phyloP scores from a whole-genome alignment of 1,284 basidiomycete species.

The Inonotus obliquus region DNA sequence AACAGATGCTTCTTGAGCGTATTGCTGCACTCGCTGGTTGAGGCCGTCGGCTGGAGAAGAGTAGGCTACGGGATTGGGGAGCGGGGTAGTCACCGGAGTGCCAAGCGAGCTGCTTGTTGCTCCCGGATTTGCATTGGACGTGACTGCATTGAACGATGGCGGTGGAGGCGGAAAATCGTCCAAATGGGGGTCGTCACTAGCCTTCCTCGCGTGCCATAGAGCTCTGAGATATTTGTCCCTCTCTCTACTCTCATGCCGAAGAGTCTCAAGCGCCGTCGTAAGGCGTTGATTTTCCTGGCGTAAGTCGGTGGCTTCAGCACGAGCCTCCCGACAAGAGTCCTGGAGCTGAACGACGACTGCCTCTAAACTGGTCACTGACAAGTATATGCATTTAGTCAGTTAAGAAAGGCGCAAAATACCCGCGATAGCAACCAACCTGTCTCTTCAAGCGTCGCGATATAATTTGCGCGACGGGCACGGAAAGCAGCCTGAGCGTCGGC shows the following conservation, averaged over 20 bases:
- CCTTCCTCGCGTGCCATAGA: constrained; percentile 58
- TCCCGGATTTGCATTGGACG: not conserved
- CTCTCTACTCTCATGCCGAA: constrained; percentile 53
- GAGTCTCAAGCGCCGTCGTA: constrained; percentile 22
- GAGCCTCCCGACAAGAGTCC: constrained; percentile 68
- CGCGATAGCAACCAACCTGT: constrained; percentile 50
- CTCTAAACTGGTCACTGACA: constrained; percentile 70
- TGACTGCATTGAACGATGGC: constrained; percentile 32
- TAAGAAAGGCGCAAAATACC: constrained; percentile 18
- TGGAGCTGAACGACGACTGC: constrained; percentile 76
- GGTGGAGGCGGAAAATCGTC: constrained; percentile 52
- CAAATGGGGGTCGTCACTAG: constrained; percentile 47
- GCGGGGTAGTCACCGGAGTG: constrained; percentile 16
- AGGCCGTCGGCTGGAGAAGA: constrained; percentile 7
- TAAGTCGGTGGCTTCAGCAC: constrained; percentile 51
- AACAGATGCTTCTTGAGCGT: constrained; percentile 13
- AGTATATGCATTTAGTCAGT: not conserved
- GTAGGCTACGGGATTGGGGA: constrained; percentile 8
- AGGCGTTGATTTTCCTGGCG: constrained; percentile 61
- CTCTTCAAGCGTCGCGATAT: constrained; percentile 83
- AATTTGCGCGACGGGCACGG: constrained; percentile 69
- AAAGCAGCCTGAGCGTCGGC: constrained; percentile 76
- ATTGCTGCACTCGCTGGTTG: constrained; percentile 16
- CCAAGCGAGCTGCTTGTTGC: constrained; percentile 13
- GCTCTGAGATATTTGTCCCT: constrained; percentile 67